phyloP scores from a whole-genome alignment of 108 stramenopile genomes.

The Epithemia pelagica region DNA sequence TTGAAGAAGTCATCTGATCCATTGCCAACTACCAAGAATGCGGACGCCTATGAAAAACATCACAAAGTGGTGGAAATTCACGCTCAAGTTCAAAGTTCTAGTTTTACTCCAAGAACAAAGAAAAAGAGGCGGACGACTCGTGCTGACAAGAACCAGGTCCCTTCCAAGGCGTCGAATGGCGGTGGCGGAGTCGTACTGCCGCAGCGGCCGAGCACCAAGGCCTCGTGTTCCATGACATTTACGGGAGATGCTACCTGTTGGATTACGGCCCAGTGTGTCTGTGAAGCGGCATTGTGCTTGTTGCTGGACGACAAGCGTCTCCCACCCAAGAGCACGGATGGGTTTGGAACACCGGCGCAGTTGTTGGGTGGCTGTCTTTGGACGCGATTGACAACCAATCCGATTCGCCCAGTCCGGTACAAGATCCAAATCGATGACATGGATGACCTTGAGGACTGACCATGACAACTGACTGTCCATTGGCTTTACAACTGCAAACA shows the following conservation, averaged over 20 bases:
- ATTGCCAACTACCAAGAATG: not conserved
- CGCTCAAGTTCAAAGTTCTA: conserved; percentile 17
- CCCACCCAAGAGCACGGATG: conserved; percentile 29
- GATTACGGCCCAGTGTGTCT: conserved; percentile 36
- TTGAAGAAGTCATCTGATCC: conserved; percentile 26
- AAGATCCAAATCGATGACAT: not conserved
- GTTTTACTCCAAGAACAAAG: not conserved
- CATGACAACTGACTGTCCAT: no score
- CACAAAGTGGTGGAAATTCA: conserved; percentile 29
- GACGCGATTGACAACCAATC: conserved; percentile 14
- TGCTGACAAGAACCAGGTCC: no score
- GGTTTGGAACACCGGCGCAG: conserved; percentile 45
- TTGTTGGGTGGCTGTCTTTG: conserved; percentile 26
- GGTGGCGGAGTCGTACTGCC: no score
- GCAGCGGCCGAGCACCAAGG: conserved; percentile 4
- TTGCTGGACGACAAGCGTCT: conserved; percentile 19
- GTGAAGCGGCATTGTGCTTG: conserved; percentile 31
- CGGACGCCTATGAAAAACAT: conserved; percentile 14
- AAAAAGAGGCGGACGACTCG: not conserved
- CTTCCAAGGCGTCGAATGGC: no score
- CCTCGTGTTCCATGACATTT: conserved; percentile 20
- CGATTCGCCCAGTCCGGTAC: conserved; percentile 19
- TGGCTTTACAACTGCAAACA: no score
- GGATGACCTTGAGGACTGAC: no score
- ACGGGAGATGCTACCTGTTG: conserved; percentile 40